These are phyloP conservation scores for Syzygium oleosum DNA, from an alignment of 345 rosid species.

Conservation along the genomic window DNA sequence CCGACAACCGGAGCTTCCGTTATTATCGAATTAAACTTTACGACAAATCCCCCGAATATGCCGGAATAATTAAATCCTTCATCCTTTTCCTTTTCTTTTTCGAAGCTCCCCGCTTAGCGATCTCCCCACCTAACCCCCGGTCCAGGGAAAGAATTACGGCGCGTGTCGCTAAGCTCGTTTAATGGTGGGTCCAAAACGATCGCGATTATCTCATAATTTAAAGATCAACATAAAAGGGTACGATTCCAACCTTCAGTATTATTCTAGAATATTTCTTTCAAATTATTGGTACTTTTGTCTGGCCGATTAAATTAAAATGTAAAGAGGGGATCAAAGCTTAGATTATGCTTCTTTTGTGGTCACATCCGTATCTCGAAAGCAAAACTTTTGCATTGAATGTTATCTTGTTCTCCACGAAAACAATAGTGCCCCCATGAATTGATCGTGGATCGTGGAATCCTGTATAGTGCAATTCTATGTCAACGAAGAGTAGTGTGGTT, in stretches of 20 bases:
- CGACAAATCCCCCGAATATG: accelerated
- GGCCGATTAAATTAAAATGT: neutral
- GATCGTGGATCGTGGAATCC: neutral
- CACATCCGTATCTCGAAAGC: neutral
- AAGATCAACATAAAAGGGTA: neutral
- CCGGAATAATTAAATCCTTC: neutral
- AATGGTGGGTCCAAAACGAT: neutral
- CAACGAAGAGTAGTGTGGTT: neutral
- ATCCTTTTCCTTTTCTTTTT: neutral
- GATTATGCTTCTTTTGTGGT: neutral
- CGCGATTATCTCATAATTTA: neutral
- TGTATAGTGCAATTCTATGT: neutral
- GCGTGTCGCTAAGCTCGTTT: neutral
- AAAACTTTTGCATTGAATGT: neutral
- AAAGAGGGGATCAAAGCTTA: neutral
- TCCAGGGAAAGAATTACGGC: neutral
- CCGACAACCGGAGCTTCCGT: accelerated
- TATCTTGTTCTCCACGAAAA: neutral
- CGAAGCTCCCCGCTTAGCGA: neutral
- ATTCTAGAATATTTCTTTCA: neutral
- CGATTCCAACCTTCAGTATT: neutral
- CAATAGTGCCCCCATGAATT: neutral
- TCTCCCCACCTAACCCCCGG: neutral
- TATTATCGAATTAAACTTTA: neutral
- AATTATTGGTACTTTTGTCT: neutral